Evolutionary conservation across 345 rosid genomes (phyloP).

Genomic region (Eucalyptus viminalis): DNA sequence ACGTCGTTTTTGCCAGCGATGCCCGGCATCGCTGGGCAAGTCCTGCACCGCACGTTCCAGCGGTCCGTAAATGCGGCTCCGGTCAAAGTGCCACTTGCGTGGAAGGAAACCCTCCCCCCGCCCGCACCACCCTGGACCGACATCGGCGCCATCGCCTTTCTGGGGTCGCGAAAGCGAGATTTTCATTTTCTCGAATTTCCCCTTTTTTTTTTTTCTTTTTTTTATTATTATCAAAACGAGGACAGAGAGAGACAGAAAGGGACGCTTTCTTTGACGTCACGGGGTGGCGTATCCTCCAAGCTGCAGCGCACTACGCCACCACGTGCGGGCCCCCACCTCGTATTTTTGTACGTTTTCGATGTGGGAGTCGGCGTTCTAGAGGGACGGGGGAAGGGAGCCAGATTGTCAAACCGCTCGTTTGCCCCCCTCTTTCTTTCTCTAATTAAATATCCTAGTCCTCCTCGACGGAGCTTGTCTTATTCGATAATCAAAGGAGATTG

Average conservation of each 20-base stretch:
- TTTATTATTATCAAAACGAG: not conserved
- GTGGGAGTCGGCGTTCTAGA: not conserved
- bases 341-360: not conserved
- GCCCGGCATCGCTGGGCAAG: not conserved
- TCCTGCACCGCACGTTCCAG: not conserved
- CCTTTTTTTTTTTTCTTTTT: too few relatives aligned
- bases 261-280: not conserved
- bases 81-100: not conserved
- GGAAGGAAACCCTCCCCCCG: not conserved
- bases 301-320: not conserved
- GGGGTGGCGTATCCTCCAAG: not conserved
- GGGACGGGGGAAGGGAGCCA: not conserved
- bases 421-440: not conserved
- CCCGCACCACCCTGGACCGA: not conserved
- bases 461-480: not conserved
- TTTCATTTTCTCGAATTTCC: not conserved
- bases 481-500: not conserved
- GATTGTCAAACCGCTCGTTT: not conserved
- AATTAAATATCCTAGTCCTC: not conserved
- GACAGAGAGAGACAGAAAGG: not conserved
- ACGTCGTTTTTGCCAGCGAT: not conserved
- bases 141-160: not conserved
- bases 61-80: not conserved
- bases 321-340: not conserved
- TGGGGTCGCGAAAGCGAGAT: not conserved